Percentiles rank a stretch among this genome's conserved stretches.
phyloP scores from a whole-genome alignment of 2,329 filamentous ascomycete genomes.

The Aspergillus caelatus region DNA sequence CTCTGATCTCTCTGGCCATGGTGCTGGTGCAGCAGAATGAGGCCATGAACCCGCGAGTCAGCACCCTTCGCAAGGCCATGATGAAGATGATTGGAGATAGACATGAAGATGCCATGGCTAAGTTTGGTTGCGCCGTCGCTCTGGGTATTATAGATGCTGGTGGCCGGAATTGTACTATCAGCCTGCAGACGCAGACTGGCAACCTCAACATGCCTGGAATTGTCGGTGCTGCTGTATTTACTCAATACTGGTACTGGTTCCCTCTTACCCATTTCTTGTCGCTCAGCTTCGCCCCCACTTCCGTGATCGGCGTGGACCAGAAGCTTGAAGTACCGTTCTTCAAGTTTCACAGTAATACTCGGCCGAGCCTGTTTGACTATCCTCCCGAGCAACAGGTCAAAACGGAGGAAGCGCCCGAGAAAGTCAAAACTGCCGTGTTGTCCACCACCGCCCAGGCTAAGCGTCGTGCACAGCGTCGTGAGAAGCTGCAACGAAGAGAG shows the following conservation, averaged over 20 bases:
- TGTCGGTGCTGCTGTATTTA: conserved; percentile 96
- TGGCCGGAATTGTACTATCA: conserved; percentile 97
- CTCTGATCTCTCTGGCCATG: conserved; percentile 92
- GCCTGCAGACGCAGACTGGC: conserved; percentile 94
- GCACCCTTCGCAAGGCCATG: conserved; percentile 85
- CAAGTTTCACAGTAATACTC: conserved; percentile 93
- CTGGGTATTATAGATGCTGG: conserved; percentile 97
- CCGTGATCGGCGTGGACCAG: conserved; percentile 91
- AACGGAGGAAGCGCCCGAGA: conserved; percentile 86
- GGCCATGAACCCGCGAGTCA: conserved; percentile 96
- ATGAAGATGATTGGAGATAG: conserved; percentile 93
- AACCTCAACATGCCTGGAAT: conserved; percentile 99
- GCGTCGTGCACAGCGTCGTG: conserved; percentile 90
- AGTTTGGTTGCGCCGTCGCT: conserved; percentile 92
- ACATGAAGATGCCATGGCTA: conserved; percentile 99
- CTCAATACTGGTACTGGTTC: conserved; percentile 99
- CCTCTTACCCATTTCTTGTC: conserved; percentile 97
- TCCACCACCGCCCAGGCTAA: conserved; percentile 97
- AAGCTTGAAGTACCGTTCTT: conserved; percentile 91
- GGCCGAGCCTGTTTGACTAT: conserved; percentile 96
- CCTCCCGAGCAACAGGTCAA: conserved; percentile 96
- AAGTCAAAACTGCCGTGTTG: conserved; percentile 92
- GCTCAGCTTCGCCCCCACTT: conserved; percentile 93
- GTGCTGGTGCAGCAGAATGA: conserved; percentile 99
- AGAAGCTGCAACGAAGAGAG: conserved; percentile 82